Base-by-base conservation (phyloP, 371 early-diverging fungal genomes). In the Entomophthora muscae region DNA sequence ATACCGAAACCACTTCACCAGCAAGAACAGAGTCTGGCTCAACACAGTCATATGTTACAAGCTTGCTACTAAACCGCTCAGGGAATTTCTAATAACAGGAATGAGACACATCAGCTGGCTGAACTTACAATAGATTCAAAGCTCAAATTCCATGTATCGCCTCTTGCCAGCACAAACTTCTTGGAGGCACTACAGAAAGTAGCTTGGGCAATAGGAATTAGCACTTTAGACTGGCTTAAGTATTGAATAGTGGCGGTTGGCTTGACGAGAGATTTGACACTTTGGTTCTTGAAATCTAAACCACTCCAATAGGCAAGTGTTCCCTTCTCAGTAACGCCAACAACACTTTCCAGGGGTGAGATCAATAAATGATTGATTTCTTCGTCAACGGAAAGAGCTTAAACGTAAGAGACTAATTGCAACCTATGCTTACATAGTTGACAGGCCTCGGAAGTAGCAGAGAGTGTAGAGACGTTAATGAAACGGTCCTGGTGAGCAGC, bases 111-210 rank as follows among this genome's bases (percentile, higher is more conserved):
- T 17, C 42, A 42, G n/a, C n/a, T 42, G 42, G 42, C 10, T 42
- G n/a, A n/a, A 33, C 61, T 61, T 51, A 61, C 61, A 17, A 61
- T 33, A 7, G 52, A 22, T 32, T 61, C 61, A 24, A 61, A 61
- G n/a, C 30, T 61, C 42, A 61, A 61, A 61, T 61, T 61, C 61
- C 61, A 61, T 32, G 33, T 30, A 23, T 61, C 61, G 13, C 61
- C 61, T 32, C 17, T 33, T 29, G 61, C 61, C 5, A 30, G 33
- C 12, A 26, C n/a, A 17, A 61, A 33, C 23, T 12, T 32, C n/a
- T 33, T 21, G 5, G 13, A 10, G 26, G 21, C 42, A 7, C 12
- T 7, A 22, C 22, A 31, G n/a, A 31, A 17, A 51, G 42, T n/a
- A 10, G 42, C 61, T 51, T 61, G 23, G 7, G 42, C 13, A 3